Evolutionary conservation across 2,329 filamentous ascomycete species (phyloP).

Genomic region (Ceratocystis alfenasii): DNA sequence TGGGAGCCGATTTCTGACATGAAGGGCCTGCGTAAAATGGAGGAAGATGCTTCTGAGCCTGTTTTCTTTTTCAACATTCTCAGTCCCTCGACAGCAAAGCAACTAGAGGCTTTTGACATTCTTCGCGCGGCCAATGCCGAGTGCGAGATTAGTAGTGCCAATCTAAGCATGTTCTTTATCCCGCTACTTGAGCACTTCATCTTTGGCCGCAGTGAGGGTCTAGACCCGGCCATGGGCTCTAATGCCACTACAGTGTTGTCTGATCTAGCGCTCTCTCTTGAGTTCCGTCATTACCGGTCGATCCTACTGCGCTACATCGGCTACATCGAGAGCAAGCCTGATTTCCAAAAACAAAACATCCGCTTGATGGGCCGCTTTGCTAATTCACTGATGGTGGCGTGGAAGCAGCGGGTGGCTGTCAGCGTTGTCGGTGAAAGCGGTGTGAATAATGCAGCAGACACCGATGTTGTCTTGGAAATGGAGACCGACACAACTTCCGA

Average conservation of each 20-base stretch:
- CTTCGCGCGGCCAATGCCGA: conserved; percentile 56
- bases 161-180: conserved; percentile 76
- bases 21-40: conserved; percentile 47
- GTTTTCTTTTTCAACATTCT: conserved; percentile 90
- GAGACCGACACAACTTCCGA: conserved; percentile 32
- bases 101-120: conserved; percentile 69
- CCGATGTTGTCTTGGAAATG: conserved; percentile 21
- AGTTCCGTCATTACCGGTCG: conserved; percentile 83
- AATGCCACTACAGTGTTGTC: conserved; percentile 77
- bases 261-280: conserved; percentile 59
- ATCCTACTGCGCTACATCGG: conserved; percentile 73
- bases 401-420: conserved; percentile 13
- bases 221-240: conserved; percentile 76
- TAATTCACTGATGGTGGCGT: conserved; percentile 50
- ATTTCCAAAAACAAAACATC: conserved; percentile 75
- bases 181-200: conserved; percentile 91
- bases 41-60: conserved; percentile 47
- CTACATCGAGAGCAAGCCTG: conserved; percentile 68
- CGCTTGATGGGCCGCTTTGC: conserved; percentile 69
- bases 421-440: conserved; percentile 32
- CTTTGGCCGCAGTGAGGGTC: conserved; percentile 63
- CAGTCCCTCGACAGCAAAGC: conserved; percentile 76
- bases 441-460: conserved; percentile 13
- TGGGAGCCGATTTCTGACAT: conserved; percentile 67
- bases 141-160: conserved; percentile 57